phyloP scores from a whole-genome alignment of 1,284 basidiomycete genomes.

The Takashimella tepidaria region DNA sequence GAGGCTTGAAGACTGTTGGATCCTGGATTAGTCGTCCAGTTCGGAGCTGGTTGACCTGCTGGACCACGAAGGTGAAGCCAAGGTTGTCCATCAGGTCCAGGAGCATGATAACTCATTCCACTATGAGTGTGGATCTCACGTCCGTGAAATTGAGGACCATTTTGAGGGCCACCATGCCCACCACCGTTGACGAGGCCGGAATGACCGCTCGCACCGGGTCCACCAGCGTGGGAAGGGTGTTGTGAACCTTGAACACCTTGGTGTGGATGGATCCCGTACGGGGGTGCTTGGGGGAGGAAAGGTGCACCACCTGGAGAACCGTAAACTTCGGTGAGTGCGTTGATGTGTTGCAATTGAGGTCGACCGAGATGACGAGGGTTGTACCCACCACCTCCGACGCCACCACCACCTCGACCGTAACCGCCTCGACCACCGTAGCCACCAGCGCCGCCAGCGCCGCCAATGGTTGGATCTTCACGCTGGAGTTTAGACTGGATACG shows the following conservation, averaged over 20 bases:
- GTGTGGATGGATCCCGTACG: slow-evolving; percentile 18
- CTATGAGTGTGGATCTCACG: slow-evolving; percentile 34
- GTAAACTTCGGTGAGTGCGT: slow-evolving; percentile 48
- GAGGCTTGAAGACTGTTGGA: slow-evolving; percentile 5
- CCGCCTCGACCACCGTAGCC: slow-evolving; percentile 36
- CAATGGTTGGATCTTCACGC: slow-evolving; percentile 68
- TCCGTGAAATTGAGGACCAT: slow-evolving; percentile 15
- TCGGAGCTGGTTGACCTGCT: slow-evolving; percentile 34
- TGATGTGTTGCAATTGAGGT: slow-evolving; percentile 48
- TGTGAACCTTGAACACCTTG: slow-evolving; percentile 12
- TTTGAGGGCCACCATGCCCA: slow-evolving; percentile 7
- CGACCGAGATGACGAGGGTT: slow-evolving; percentile 44
- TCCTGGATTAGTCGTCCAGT: slow-evolving; percentile 21
- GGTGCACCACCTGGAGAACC: slow-evolving; percentile 36
- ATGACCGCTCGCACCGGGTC: neutral
- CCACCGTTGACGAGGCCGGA: neutral
- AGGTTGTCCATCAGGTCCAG: slow-evolving; percentile 43
- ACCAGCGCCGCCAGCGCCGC: slow-evolving; percentile 51
- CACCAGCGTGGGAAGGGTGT: slow-evolving; percentile 2
- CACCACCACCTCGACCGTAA: slow-evolving; percentile 48
- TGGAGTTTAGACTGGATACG: slow-evolving; percentile 96
- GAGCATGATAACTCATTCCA: slow-evolving; percentile 43
- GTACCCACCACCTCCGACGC: slow-evolving; percentile 37
- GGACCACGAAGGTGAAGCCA: slow-evolving; percentile 45
- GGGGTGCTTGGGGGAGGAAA: slow-evolving; percentile 25